Evolutionary conservation across 106 monocot genomes (phyloP), one percentile per base, ranked within the genome.

Genomic region (Alisma plantagoaquatica): DNA sequence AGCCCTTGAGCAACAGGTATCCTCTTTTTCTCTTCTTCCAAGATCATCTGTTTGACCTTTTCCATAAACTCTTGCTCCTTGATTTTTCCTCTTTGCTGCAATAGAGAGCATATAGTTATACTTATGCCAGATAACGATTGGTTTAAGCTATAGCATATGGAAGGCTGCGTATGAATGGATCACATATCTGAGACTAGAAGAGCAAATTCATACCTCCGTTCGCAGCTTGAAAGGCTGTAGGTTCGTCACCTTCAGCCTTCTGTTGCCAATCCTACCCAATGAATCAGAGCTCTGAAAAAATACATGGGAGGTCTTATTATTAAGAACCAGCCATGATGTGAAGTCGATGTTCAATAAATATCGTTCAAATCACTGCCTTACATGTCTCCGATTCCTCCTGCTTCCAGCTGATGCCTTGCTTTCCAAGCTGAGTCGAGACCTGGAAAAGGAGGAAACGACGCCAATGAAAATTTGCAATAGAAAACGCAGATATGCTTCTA

Each of bases 1-100:
- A 91, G 65, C 10, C 84, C 84, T 66, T 84, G 90, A 21, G 90
- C 90, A 75, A 84, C 64, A 19, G 84, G 90, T 65, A 91, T 84
- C 2, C 84, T 67, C 46, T 68, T 60, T 51, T 73, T 80, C 43
- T 91, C 72, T 42, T 91, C 80, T 64, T 80, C 80, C 26, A 63
- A 9, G 38, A 84, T 12, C 90, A 91, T 91, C 66, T 81, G 80
- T 24, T 80, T 74, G 20, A 91, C 84, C 66, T 84, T 91, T 41
- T 51, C 69, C 1, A 84, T 3, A 53, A 91, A 91, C 12, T 57
- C 41, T 59, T 84, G 70, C 64, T 91, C 84, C 60, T 91, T 91
- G 7, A 56, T 4, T 65, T 77, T 80, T 17, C 90, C 90, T 72
- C 90, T 74, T 91, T 75, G 84, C 90, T 91, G 72, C 27, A 42